Base-by-base conservation (phyloP, 2,329 filamentous ascomycete genomes). In the Stagonosporopsis cucurbitacearum region DNA sequence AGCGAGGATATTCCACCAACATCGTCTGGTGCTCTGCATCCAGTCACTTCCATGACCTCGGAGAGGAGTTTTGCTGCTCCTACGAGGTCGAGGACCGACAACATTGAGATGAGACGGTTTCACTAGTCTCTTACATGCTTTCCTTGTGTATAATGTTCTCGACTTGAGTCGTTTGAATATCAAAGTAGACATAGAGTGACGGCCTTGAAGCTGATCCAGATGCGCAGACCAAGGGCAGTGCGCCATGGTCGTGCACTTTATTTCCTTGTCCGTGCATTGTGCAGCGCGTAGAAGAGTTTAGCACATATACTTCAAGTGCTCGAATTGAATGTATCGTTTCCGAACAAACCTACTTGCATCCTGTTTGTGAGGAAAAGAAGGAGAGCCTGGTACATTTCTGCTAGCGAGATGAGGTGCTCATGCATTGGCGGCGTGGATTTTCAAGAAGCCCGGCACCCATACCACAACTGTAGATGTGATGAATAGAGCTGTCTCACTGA, bases 21-120 rank as follows among this genome's bases (percentile, higher is more conserved):
- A 9, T 63, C 65, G 20, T 71, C 71, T 28, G 69, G 70, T 1
- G 71, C 67, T 7, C 54, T 56, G 23, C 28, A 49, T n/a, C 46
- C 35, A 8, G 48, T 43, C 25, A 51, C 22, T 26, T 51, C 47
- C 37, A 51, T 47, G 11, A 51, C 53, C 12, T 62, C 67, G 2
- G 66, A 70, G 23, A 57, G 62, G 15, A 57, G 64, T 2, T 71
- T 70, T 50, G 50, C 41, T 26, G 55, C 57, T 1, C 73, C 71
- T 6, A 35, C 30, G 6, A 62, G 72, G 7, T 58, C 69, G 13
- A 62, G 64, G 32, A 74, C 71, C 11, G 71, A 75, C n/a, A 69
- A 55, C 17, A 61, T 67, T 39, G 71, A 75, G 58, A 74, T 75
- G 72, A 68, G 63, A 55, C 62, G 62, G 11, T 61, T 74, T 23